Percentiles rank a stretch among this genome's conserved stretches.
phyloP scores from a whole-genome alignment of 2,329 filamentous ascomycete genomes.

The Phaeophleospora eucalypticola region DNA sequence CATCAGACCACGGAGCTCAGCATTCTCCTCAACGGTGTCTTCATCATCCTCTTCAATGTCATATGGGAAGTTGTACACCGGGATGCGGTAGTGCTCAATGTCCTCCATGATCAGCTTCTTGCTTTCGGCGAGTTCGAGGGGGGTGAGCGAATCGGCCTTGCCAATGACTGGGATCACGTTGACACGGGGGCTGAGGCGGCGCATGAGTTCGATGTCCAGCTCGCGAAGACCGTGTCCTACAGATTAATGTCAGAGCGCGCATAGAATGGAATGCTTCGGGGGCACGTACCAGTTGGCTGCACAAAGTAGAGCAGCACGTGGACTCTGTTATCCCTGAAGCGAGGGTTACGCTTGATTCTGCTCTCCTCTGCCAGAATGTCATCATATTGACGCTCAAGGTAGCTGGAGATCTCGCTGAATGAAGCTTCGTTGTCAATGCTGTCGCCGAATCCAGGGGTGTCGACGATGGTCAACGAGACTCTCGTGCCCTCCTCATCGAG shows the following conservation, averaged over 20 bases:
- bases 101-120: conserved; percentile 99
- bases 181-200: conserved; percentile 93
- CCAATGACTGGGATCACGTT: conserved; percentile 99
- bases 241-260: conserved; percentile 7
- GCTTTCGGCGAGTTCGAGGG: conserved; percentile 92
- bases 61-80: conserved; percentile 99
- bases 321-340: conserved; percentile 98
- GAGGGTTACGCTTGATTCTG: conserved; percentile 99
- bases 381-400: conserved; percentile 98
- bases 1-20: conserved; percentile 94
- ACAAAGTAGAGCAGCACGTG: conserved; percentile 99
- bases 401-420: conserved; percentile 96
- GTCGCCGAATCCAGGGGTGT: conserved; percentile 97
- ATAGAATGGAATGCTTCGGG: neutral
- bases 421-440: conserved; percentile 96
- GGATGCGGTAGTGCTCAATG: conserved; percentile 99
- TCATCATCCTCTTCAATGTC: conserved; percentile 99
- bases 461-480: conserved; percentile 96
- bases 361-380: conserved; percentile 99
- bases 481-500: conserved; percentile 97
- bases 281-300: conserved; percentile 72
- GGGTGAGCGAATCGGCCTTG: conserved; percentile 95
- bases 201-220: conserved; percentile 99
- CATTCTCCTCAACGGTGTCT: conserved; percentile 98
- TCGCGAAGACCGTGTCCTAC: conserved; percentile 72